A percentile compares a stretch with the other conserved stretches of the same genome.
These are phyloP conservation scores for Sparassis latifolia DNA, from an alignment of 1,284 basidiomycete genomes.

Conservation along the genomic window DNA sequence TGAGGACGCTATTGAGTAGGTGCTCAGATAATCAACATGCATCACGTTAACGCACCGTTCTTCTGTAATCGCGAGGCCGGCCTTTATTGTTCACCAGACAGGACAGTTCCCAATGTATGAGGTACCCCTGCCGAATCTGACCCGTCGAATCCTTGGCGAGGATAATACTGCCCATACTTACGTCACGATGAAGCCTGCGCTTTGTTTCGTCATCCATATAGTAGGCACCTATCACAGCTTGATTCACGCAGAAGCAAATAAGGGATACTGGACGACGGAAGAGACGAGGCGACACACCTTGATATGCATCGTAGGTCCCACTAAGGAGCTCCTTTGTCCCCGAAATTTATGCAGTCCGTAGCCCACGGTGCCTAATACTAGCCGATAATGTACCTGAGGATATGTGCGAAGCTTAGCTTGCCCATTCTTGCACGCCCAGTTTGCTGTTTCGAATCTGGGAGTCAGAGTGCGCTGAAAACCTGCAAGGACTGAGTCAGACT, in stretches of 20 bases:
- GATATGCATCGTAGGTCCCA: background rate
- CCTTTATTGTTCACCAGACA: background rate
- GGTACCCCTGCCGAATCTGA: too few relatives aligned
- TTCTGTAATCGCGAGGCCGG: background rate
- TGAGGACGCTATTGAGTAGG: background rate
- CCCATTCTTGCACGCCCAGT: too few relatives aligned
- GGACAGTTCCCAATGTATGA: background rate
- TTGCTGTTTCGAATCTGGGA: too few relatives aligned
- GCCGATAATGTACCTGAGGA: conserved; percentile 3
- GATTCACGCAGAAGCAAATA: background rate
- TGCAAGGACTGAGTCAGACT: background rate
- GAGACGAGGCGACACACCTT: conserved; percentile 1
- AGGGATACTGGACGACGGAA: background rate
- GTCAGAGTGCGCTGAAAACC: background rate
- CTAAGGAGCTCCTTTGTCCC: conserved; percentile 6
- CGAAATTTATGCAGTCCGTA: conserved; percentile 1
- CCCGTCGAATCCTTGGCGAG: background rate
- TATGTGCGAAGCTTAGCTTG: too few relatives aligned
- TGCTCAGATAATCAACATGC: background rate
- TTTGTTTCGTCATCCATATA: background rate
- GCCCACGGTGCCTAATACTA: conserved; percentile 4
- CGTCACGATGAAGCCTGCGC: background rate
- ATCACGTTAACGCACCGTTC: background rate
- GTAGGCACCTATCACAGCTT: background rate
- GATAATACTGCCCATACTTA: background rate